Base-by-base conservation (phyloP, 768 basidiomycete genomes). In the Trametes meyenii region DNA sequence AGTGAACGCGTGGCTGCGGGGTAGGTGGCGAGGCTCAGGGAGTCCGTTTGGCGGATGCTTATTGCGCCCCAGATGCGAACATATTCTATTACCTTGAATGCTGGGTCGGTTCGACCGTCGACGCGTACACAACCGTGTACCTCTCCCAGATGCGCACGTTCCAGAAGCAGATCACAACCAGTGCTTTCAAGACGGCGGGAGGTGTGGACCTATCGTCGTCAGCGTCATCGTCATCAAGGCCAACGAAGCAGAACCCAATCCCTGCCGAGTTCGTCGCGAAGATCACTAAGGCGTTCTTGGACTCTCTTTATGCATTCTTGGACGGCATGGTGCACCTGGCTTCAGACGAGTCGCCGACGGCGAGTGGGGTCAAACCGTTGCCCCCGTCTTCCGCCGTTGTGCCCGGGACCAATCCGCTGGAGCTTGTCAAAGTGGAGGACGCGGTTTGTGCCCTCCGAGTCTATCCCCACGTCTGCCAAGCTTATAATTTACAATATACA, bases 281-380 rank as follows among this genome's bases (percentile, higher is more conserved):
- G 78, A 87, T 96, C 62, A 87, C 85, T 11, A 89, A 86, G 69
- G 85, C 93, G 1, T 97, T 96, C 75, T 71, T 96, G 67, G 95
- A 98, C 70, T 82, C 86, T 0, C 68, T 95, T 33, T 94, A 96
- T 71, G 87, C 87, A 16, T 87, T 96, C 68, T 76, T 97, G 42
- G 94, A 96, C 68, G 94, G 96, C 2, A 75, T 96, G 53, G 86
- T 93, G 19, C 84, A 85, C 45, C 80, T 96, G 19, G 91, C 92
- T 14, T 90, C 82, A 33, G 84, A 89, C 55, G 89, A 90, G 65
- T 83, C 83, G 17, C 82, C 83, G 23, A 74, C 83, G 33, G 72
- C 75, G 11, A 74, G 70, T 6, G 79, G 74, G 14, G 75, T 78
- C 59, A 71, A 75, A 45, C 76, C 69, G 42, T 58, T 69, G 29